phyloP scores from a whole-genome alignment of 1,284 basidiomycete genomes.

The Marasmius fiardii region DNA sequence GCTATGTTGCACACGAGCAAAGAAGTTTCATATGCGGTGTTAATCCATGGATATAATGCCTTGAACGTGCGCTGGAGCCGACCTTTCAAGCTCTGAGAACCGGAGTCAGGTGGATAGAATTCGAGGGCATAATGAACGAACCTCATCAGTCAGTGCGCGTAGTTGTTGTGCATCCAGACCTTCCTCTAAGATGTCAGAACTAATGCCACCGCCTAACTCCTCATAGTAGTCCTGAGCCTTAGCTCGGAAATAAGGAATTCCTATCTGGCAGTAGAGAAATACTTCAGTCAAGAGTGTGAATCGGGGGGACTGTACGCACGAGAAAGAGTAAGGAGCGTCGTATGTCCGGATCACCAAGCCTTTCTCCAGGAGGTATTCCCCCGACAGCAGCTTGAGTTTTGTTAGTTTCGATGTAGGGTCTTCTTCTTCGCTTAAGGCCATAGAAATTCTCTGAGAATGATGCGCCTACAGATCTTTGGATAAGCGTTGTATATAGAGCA shows the following conservation, averaged over 20 bases:
- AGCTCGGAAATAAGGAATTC: conserved; percentile 85
- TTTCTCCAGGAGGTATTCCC: conserved; percentile 60
- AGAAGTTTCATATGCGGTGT: conserved; percentile 77
- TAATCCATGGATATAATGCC: conserved; percentile 77
- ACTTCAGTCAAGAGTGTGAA: background rate
- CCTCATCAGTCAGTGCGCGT: conserved; percentile 47
- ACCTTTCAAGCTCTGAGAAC: conserved; percentile 36
- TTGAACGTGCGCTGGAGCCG: conserved; percentile 63
- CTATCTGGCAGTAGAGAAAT: conserved; percentile 63
- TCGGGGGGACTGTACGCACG: conserved; percentile 39
- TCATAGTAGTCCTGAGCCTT: conserved; percentile 92
- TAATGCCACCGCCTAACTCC: conserved; percentile 79
- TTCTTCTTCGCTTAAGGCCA: conserved; percentile 76
- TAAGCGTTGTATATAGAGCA: background rate
- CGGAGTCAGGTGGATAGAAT: background rate
- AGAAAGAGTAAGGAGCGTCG: conserved; percentile 75
- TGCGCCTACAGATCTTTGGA: conserved; percentile 49
- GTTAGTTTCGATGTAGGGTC: conserved; percentile 66
- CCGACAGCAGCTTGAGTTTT: conserved; percentile 66
- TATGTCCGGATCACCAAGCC: conserved; percentile 59
- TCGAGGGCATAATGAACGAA: conserved; percentile 25
- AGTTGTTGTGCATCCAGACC: conserved; percentile 39
- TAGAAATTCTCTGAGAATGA: conserved; percentile 95
- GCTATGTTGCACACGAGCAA: conserved; percentile 83
- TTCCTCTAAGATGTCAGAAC: conserved; percentile 64